Percentiles rank a stretch among this genome's conserved stretches.
phyloP scores from a whole-genome alignment of 2,329 filamentous ascomycete species.

The Colletotrichum nymphaeae region DNA sequence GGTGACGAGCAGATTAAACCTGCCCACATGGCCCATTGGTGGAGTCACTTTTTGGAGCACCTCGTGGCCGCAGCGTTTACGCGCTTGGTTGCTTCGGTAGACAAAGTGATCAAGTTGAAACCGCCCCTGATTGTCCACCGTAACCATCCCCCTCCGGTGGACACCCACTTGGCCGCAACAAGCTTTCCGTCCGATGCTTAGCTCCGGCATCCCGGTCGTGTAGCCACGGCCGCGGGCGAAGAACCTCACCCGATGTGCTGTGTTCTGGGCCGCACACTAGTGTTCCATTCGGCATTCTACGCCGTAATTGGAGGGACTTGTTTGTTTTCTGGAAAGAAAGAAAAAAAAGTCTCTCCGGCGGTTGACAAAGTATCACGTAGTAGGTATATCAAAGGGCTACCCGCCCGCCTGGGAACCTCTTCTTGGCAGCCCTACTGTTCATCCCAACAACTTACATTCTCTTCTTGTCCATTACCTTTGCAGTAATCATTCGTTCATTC shows the following conservation, averaged over 20 bases:
- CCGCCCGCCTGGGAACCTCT: neutral
- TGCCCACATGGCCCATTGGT: slow-evolving; percentile 11
- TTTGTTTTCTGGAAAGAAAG: slow-evolving; percentile 7
- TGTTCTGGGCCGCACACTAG: neutral
- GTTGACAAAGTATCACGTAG: neutral
- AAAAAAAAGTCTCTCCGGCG: neutral
- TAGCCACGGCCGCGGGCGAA: neutral
- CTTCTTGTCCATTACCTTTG: neutral
- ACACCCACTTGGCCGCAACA: slow-evolving; percentile 23
- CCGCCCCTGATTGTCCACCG: slow-evolving; percentile 8
- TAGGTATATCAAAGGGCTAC: slow-evolving; percentile 17
- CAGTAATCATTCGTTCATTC: neutral
- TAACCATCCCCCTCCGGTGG: neutral
- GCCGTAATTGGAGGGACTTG: slow-evolving; percentile 17
- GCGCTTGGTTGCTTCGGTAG: neutral
- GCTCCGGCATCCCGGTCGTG: slow-evolving; percentile 18
- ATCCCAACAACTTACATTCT: slow-evolving; percentile 6
- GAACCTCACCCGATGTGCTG: neutral
- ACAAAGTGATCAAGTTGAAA: slow-evolving; percentile 20
- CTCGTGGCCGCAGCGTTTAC: neutral
- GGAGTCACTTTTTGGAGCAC: neutral
- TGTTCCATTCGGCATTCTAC: slow-evolving; percentile 11
- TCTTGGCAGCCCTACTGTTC: neutral
- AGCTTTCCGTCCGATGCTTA: slow-evolving; percentile 30
- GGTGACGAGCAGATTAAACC: slow-evolving; percentile 16